phyloP scores from a whole-genome alignment of 2,329 filamentous ascomycete species.

The Emmonsia crescens region DNA sequence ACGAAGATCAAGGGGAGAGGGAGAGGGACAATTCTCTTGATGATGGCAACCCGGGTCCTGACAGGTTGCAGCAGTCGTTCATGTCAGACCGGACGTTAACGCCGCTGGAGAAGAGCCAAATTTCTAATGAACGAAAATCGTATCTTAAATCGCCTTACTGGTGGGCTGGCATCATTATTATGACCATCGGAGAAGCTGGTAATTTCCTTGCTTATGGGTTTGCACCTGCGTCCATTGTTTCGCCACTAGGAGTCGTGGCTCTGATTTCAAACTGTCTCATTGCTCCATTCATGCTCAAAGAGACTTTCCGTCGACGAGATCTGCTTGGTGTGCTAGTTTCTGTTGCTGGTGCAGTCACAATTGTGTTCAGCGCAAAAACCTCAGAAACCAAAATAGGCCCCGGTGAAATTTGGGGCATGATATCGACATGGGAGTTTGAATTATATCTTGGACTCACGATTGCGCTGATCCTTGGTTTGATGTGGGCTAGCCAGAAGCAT shows the following conservation, averaged over 20 bases:
- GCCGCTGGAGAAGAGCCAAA: constrained; percentile 28
- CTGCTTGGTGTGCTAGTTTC: constrained; percentile 81
- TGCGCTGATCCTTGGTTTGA: constrained; percentile 60
- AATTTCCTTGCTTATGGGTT: constrained; percentile 98
- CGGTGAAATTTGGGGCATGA: constrained; percentile 78
- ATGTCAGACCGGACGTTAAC: constrained; percentile 31
- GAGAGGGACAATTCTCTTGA: constrained; percentile 3
- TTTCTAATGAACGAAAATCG: constrained; percentile 45
- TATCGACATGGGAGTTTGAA: constrained; percentile 80
- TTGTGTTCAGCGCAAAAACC: constrained; percentile 81
- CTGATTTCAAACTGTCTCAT: constrained; percentile 95
- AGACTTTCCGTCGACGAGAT: constrained; percentile 74
- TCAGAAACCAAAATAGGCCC: constrained; percentile 86
- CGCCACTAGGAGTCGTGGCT: constrained; percentile 90
- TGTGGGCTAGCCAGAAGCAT: constrained; percentile 73
- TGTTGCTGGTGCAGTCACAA: constrained; percentile 76
- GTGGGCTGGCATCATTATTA: constrained; percentile 90
- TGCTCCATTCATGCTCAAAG: constrained; percentile 86
- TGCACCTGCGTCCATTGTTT: constrained; percentile 93
- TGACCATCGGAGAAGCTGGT: constrained; percentile 84
- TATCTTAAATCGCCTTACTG: constrained; percentile 90
- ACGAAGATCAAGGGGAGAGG: constrained; percentile 11
- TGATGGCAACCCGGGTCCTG: constrained; percentile 33
- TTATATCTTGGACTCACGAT: constrained; percentile 74
- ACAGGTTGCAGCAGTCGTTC: constrained; percentile 23